These are phyloP conservation scores for Coemansia sp. DNA, from an alignment of 192 early-diverging fungal species.

Conservation along the genomic window DNA sequence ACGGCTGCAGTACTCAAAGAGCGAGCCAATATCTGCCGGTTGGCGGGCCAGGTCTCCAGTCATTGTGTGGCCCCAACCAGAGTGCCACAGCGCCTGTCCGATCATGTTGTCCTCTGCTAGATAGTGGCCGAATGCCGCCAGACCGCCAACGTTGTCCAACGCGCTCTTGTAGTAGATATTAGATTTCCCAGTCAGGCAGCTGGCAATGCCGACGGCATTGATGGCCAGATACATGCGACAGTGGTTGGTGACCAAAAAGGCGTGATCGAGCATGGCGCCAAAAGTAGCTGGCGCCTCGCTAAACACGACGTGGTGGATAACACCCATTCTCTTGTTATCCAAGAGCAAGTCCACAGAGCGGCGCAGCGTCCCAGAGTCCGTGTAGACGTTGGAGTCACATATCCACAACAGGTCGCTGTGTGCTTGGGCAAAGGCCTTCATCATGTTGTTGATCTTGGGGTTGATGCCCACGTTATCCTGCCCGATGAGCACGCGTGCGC, in stretches of 20 bases:
- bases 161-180: slow-evolving; percentile 86
- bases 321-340: slow-evolving; percentile 70
- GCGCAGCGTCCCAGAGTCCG: slow-evolving; percentile 73
- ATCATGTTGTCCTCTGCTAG: slow-evolving; percentile 97
- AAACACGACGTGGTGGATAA: slow-evolving; percentile 94
- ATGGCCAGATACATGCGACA: slow-evolving; percentile 95
- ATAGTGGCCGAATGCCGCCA: slow-evolving; percentile 84
- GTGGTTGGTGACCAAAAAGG: slow-evolving; percentile 88
- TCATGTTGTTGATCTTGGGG: slow-evolving; percentile 95
- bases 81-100: slow-evolving; percentile 78
- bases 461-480: slow-evolving; percentile 79
- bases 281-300: slow-evolving; percentile 70
- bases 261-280: slow-evolving; percentile 81
- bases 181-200: slow-evolving; percentile 93
- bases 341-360: slow-evolving; percentile 80
- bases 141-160: slow-evolving; percentile 77
- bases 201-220: slow-evolving; percentile 80
- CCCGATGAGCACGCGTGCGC: slow-evolving; percentile 80
- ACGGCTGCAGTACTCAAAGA: slow-evolving; percentile 80
- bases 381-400: slow-evolving; percentile 87
- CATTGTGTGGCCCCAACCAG: slow-evolving; percentile 80
- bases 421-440: slow-evolving; percentile 74
- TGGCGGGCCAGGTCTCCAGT: slow-evolving; percentile 87
- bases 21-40: slow-evolving; percentile 68
- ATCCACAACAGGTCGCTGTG: slow-evolving; percentile 94